phyloP scores from a whole-genome alignment of 1,284 basidiomycete species.

The Rhodotorula sp. region DNA sequence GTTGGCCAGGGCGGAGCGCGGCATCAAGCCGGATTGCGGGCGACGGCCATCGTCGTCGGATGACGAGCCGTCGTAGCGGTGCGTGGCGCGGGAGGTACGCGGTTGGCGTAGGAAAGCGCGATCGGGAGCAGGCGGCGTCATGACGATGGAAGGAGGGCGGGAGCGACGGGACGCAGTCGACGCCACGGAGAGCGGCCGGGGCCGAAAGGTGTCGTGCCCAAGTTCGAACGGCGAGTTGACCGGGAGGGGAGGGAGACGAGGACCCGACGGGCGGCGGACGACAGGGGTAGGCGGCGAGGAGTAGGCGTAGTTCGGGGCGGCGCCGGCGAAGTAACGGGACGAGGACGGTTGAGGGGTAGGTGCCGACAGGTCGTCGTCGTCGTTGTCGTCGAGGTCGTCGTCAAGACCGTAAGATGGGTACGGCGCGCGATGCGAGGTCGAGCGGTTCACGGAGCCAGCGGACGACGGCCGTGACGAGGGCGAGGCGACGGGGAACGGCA shows the following conservation, averaged over 20 bases:
- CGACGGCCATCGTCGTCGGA: conserved; percentile 23
- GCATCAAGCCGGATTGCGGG: conserved; percentile 13
- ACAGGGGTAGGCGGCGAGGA: not conserved
- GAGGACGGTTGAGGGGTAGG: not conserved
- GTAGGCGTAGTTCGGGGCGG: not conserved
- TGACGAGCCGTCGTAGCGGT: not conserved
- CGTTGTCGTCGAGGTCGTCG: not conserved
- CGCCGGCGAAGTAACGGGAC: not conserved
- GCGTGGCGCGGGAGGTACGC: not conserved
- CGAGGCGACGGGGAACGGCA: not conserved
- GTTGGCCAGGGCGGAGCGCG: conserved; percentile 25
- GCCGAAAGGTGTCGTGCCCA: not conserved
- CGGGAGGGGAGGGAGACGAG: not conserved
- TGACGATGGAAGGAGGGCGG: conserved; percentile 4
- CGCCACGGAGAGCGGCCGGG: not conserved
- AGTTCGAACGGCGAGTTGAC: not conserved
- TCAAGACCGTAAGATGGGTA: not conserved
- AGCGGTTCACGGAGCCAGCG: not conserved
- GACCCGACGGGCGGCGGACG: not conserved
- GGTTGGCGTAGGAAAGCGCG: not conserved
- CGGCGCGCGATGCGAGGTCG: not conserved
- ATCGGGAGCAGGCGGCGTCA: not conserved
- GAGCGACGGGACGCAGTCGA: not conserved
- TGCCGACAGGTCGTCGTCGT: not conserved
- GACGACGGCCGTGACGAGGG: not conserved